Evolutionary conservation across 192 early-diverging fungal species (phyloP).

Genomic region (Dissophora globulifera): DNA sequence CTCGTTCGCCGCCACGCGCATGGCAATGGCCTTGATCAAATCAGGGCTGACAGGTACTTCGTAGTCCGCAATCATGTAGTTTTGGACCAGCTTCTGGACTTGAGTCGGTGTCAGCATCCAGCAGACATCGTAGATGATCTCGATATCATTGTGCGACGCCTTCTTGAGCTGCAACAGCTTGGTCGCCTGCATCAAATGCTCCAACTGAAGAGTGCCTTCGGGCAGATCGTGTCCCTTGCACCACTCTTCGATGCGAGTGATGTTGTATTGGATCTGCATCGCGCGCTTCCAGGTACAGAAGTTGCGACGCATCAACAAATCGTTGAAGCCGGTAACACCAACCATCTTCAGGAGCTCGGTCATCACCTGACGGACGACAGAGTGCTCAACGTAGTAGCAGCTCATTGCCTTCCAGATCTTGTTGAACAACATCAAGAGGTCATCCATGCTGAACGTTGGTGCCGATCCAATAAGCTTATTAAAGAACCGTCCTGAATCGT

Average conservation of each 20-base stretch:
- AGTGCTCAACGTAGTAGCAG: slow-evolving; percentile 96
- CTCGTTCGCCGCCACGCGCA: slow-evolving; percentile 85
- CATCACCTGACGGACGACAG: slow-evolving; percentile 92
- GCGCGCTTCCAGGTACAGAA: slow-evolving; percentile 99
- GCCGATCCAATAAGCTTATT: slow-evolving; percentile 86
- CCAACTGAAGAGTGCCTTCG: slow-evolving; percentile 90
- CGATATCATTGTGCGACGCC: slow-evolving; percentile 84
- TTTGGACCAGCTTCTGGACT: slow-evolving; percentile 96
- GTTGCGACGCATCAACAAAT: slow-evolving; percentile 97
- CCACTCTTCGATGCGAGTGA: slow-evolving; percentile 98
- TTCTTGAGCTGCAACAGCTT: slow-evolving; percentile 98
- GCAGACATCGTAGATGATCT: slow-evolving; percentile 99
- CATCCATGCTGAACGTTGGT: slow-evolving; percentile 90
- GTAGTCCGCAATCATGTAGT: slow-evolving; percentile 97
- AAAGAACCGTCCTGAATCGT: slow-evolving; percentile 90
- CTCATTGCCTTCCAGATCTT: slow-evolving; percentile 96
- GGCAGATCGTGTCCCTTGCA: slow-evolving; percentile 95
- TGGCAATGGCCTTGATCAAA: slow-evolving; percentile 89
- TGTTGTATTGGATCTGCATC: slow-evolving; percentile 99
- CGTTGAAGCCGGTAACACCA: slow-evolving; percentile 96
- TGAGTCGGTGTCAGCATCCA: slow-evolving; percentile 96
- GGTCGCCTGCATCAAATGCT: slow-evolving; percentile 95
- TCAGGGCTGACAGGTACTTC: slow-evolving; percentile 88
- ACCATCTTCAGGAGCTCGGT: slow-evolving; percentile 96
- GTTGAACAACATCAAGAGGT: slow-evolving; percentile 94